These are phyloP conservation scores for Alternaria sp. DNA, from an alignment of 2,329 filamentous ascomycete species.

Conservation along the genomic window DNA sequence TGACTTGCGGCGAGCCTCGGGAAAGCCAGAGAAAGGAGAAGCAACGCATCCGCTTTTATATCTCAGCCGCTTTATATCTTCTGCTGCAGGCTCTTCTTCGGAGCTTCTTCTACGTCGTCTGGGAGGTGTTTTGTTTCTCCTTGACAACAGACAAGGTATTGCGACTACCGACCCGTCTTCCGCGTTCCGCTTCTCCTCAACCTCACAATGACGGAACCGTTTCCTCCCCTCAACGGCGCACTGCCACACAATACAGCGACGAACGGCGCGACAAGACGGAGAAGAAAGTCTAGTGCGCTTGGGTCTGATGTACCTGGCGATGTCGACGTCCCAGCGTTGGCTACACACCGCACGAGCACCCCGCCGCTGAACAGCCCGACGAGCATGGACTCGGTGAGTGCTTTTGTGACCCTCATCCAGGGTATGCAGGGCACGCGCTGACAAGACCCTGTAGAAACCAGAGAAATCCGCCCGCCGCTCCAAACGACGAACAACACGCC, in stretches of 20 bases:
- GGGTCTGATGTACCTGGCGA: conserved; percentile 61
- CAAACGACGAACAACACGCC: conserved; percentile 55
- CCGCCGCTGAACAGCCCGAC: conserved; percentile 25
- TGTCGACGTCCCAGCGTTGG: conserved; percentile 58
- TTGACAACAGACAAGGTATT: not conserved
- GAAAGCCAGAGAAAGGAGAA: conserved; percentile 9
- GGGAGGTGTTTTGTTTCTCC: not conserved
- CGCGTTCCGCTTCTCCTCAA: not conserved
- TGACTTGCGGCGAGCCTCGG: conserved; percentile 3
- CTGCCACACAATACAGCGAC: conserved; percentile 13
- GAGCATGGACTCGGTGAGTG: conserved; percentile 29
- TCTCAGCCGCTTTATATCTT: not conserved
- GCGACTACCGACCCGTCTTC: not conserved
- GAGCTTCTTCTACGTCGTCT: not conserved
- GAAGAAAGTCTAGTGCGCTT: conserved; percentile 56
- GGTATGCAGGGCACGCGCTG: conserved; percentile 1
- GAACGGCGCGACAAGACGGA: conserved; percentile 31
- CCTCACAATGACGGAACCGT: conserved; percentile 39
- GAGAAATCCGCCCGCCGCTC: conserved; percentile 46
- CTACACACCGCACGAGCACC: conserved; percentile 48
- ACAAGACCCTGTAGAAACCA: conserved; percentile 17
- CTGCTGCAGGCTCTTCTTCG: not conserved
- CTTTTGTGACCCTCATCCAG: not conserved
- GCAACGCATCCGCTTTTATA: not conserved
- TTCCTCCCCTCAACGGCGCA: conserved; percentile 37